Evolutionary conservation across 2,329 filamentous ascomycete genomes (phyloP), one percentile per base, ranked within the genome.

Genomic region (Sclerotinia subarctica): DNA sequence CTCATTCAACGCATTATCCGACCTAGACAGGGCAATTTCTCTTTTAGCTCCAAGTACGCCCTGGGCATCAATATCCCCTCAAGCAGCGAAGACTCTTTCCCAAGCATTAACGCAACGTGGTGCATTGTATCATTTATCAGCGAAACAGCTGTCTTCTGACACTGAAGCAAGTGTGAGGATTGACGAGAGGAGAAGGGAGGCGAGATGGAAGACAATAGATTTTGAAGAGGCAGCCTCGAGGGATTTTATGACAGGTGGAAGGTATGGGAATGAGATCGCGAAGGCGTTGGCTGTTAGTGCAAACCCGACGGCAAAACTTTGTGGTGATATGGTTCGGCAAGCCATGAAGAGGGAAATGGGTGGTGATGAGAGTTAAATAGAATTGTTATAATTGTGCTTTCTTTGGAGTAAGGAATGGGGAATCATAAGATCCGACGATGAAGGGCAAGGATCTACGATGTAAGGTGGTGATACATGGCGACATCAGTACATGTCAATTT

Each of bases 21-120:
- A 90, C 71, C 82, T 89, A 49, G 82, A 86, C 60, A 77, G 76
- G 15, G 87, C 87, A 57, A 87, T 93, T 63, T 73, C 75, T 3
- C 81, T 90, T 59, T 82, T 88, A 49, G 85, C 84, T 8, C 89
- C 88, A 0, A 74, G 78, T 0, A 82, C 80, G 0, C 76, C 82
- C 2, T 80, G 80, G 32, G 79, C 82, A 1, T 79, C 85, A 19
- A 80, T 93, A 46, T 92, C 90, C 2, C 83, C 86, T 8, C 84
- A 87, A 64, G 85, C 87, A 42, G 87, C 86, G 15, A 88, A 85
- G 68, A 88, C 90, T 0, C 79, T 94, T 11, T 86, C 88, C 1
- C 86, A 88, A 72, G 88, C 90, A 5, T 86, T 91, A 73, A 93
- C 90, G 0, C 91, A 94, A 77, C 84, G 90, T 60, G 90, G 85